Evolutionary conservation across 2,329 filamentous ascomycete species (phyloP).

Genomic region (Triangularia verruculosa): DNA sequence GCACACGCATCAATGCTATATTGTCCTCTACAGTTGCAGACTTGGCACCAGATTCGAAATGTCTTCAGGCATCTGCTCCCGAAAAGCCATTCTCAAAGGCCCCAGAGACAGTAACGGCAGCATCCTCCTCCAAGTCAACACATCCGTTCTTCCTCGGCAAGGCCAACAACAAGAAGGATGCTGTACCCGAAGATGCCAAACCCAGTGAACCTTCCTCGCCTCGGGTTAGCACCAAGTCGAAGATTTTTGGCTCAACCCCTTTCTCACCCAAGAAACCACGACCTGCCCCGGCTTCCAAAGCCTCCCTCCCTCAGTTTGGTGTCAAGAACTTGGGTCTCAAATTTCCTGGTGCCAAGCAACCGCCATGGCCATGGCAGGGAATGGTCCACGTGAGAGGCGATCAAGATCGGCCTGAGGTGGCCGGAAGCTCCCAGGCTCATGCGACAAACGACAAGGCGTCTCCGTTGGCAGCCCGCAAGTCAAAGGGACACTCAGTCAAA

Average conservation of each 20-base stretch:
- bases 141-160: constrained; percentile 45
- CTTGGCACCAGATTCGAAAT: constrained; percentile 30
- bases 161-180: constrained; percentile 32
- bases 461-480: constrained; percentile 40
- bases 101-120: constrained; percentile 27
- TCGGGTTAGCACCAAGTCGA: constrained; percentile 30
- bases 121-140: constrained; percentile 32
- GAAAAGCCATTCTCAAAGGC: not conserved
- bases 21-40: constrained; percentile 8
- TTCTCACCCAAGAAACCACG: constrained; percentile 47
- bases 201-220: constrained; percentile 12
- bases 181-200: constrained; percentile 15
- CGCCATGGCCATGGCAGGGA: constrained; percentile 68
- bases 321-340: constrained; percentile 48
- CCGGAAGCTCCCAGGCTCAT: not conserved
- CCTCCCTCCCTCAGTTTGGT: constrained; percentile 43
- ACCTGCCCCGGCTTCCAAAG: constrained; percentile 25
- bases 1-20: constrained; percentile 62
- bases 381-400: constrained; percentile 61
- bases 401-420: not conserved
- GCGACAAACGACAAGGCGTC: not conserved
- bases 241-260: constrained; percentile 53
- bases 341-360: constrained; percentile 62
- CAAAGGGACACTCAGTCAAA: constrained; percentile 47
- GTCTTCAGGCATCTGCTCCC: not conserved